phyloP scores from a whole-genome alignment of 1,139 yeast species.

The Candida mesenterica region DNA sequence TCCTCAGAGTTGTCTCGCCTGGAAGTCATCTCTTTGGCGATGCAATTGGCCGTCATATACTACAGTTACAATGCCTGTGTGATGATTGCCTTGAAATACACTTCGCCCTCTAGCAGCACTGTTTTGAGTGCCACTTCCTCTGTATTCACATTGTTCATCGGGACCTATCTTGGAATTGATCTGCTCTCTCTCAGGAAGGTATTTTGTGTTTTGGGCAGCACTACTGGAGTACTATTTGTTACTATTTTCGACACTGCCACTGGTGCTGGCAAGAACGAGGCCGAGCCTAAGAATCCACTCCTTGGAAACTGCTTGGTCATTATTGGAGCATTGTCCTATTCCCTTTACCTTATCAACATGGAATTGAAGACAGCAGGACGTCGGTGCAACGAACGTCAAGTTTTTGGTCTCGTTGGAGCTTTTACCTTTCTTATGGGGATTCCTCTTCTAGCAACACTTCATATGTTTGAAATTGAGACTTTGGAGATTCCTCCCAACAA shows the following conservation, averaged over 20 bases:
- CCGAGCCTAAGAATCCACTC: constrained; percentile 37
- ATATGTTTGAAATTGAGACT: constrained; percentile 35
- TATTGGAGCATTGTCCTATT: constrained; percentile 47
- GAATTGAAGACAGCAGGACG: constrained; percentile 45
- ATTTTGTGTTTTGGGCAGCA: constrained; percentile 43
- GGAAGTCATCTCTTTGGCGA: constrained; percentile 37
- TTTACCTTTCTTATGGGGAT: constrained; percentile 36
- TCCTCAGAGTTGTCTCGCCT: constrained; percentile 17
- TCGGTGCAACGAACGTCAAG: constrained; percentile 44
- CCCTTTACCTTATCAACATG: constrained; percentile 44
- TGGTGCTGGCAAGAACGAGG: constrained; percentile 22
- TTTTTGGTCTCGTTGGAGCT: constrained; percentile 50
- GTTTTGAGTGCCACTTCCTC: constrained; percentile 53
- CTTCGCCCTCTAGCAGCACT: constrained; percentile 55
- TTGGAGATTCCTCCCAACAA: constrained; percentile 39
- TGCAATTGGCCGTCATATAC: constrained; percentile 43
- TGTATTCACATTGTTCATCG: constrained; percentile 48
- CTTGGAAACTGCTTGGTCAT: constrained; percentile 49
- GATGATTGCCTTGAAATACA: constrained; percentile 43
- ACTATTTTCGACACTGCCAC: constrained; percentile 30
- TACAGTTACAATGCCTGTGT: constrained; percentile 39
- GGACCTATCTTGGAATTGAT: constrained; percentile 41
- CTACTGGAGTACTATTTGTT: constrained; percentile 48
- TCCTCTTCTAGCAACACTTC: constrained; percentile 36
- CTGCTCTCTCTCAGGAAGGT: constrained; percentile 41